A percentile compares a stretch with the other conserved stretches of the same genome.
Evolutionary conservation across 1,284 basidiomycete species (phyloP).

Genomic region (Microbotryum lychnidis-dioicae): DNA sequence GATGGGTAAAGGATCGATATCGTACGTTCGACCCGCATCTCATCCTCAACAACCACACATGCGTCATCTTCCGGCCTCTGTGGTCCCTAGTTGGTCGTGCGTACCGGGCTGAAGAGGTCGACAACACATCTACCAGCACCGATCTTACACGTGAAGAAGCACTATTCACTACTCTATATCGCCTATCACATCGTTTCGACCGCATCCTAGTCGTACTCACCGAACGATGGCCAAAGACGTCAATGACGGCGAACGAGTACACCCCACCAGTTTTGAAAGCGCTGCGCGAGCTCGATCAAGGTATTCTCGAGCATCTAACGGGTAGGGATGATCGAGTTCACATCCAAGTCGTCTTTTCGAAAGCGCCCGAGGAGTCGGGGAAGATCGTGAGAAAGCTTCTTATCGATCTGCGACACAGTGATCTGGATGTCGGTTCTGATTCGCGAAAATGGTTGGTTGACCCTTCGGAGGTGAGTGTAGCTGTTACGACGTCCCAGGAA

Average conservation of each 20-base stretch:
- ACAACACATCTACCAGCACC: not conserved
- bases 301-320: not conserved
- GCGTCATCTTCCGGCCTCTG: constrained; percentile 5
- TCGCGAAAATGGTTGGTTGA: constrained; percentile 8
- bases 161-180: constrained; percentile 2
- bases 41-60: not conserved
- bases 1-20: not conserved
- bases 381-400: not conserved
- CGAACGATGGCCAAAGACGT: not conserved
- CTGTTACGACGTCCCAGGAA: too few species aligned
- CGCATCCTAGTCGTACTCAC: constrained; percentile 11
- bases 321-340: not conserved
- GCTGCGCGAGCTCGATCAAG: not conserved
- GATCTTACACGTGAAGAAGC: not conserved
- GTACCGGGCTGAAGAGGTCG: not conserved
- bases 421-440: not conserved
- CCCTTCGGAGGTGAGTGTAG: not conserved
- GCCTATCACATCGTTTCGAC: constrained; percentile 1
- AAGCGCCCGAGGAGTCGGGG: not conserved
- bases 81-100: not conserved
- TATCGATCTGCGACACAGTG: not conserved
- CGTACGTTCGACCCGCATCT: constrained; percentile 8
- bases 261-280: constrained; percentile 9
- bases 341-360: constrained; percentile 7
- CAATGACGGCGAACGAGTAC: not conserved